phyloP scores from a whole-genome alignment of 1,139 yeast species.

The Hyphopichia burtonii region DNA sequence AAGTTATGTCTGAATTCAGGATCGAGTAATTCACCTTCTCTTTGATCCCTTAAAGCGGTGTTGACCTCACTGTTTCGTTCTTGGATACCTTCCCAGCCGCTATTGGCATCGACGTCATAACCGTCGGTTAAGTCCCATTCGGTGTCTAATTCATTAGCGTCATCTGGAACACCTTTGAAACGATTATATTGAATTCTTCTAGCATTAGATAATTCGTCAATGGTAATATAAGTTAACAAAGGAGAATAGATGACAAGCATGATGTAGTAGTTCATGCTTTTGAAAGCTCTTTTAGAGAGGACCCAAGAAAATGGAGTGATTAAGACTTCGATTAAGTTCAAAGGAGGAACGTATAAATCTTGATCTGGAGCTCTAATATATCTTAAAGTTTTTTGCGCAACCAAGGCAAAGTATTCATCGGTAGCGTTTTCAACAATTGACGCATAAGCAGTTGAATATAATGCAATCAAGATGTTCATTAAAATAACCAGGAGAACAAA shows the following conservation, averaged over 20 bases:
- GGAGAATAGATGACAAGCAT: slow-evolving; percentile 74
- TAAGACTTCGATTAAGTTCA: slow-evolving; percentile 66
- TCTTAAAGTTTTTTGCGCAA: slow-evolving; percentile 79
- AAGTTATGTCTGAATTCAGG: slow-evolving; percentile 61
- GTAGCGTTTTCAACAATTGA: slow-evolving; percentile 79
- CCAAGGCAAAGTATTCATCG: slow-evolving; percentile 81
- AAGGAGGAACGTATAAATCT: slow-evolving; percentile 82
- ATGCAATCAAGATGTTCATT: slow-evolving; percentile 79
- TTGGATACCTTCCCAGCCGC: slow-evolving; percentile 41
- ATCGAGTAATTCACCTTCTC: slow-evolving; percentile 67
- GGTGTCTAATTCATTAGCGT: slow-evolving; percentile 74
- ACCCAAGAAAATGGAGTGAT: slow-evolving; percentile 37
- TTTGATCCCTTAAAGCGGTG: slow-evolving; percentile 48
- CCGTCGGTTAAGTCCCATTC: slow-evolving; percentile 89
- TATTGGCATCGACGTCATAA: slow-evolving; percentile 40
- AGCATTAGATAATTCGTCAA: slow-evolving; percentile 64
- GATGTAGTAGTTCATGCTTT: slow-evolving; percentile 44
- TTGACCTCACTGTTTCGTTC: slow-evolving; percentile 36
- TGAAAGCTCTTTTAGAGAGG: slow-evolving; percentile 24
- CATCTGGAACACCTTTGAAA: slow-evolving; percentile 64
- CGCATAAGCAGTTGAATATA: slow-evolving; percentile 81
- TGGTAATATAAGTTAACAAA: slow-evolving; percentile 56
- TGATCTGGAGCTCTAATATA: slow-evolving; percentile 88
- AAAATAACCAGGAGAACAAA: slow-evolving; percentile 72
- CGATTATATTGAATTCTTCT: slow-evolving; percentile 73